These are phyloP conservation scores for Solanum medicagineum DNA, from an alignment of 257 asterid species.

Conservation along the genomic window DNA sequence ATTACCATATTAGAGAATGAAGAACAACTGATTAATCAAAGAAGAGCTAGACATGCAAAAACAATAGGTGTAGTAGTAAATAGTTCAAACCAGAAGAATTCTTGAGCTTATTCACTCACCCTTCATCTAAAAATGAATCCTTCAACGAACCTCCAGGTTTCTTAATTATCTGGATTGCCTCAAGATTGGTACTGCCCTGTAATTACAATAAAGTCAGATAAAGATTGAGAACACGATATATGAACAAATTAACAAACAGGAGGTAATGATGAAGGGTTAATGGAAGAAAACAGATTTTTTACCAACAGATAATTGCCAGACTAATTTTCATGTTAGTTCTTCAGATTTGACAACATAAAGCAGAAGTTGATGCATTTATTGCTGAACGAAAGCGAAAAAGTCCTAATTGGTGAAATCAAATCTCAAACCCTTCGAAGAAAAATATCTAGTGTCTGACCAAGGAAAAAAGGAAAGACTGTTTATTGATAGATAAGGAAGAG, in stretches of 20 bases:
- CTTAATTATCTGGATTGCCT: conserved; percentile 84
- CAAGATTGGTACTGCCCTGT: conserved; percentile 93
- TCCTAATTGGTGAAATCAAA: not conserved
- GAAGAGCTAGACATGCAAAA: not conserved
- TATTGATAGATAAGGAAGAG: not conserved
- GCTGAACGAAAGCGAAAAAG: not conserved
- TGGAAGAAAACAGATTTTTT: not conserved
- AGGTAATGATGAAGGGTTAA: not conserved
- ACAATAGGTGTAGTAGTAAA: not conserved
- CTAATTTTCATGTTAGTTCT: not conserved
- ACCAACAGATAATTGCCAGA: not conserved
- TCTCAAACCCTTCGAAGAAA: not conserved
- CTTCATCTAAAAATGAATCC: conserved; percentile 88
- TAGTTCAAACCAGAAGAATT: not conserved
- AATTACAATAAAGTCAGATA: not conserved
- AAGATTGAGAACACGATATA: not conserved
- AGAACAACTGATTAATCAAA: not conserved
- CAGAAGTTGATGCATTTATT: not conserved
- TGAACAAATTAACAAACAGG: not conserved
- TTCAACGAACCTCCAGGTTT: conserved; percentile 84
- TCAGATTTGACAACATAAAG: not conserved
- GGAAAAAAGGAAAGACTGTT: not conserved
- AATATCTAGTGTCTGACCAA: not conserved
- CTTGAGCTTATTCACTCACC: conserved; percentile 23
- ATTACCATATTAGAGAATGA: not conserved